Evolutionary conservation across 2,329 filamentous ascomycete genomes (phyloP).

Genomic region (Parastagonospora nodorum): DNA sequence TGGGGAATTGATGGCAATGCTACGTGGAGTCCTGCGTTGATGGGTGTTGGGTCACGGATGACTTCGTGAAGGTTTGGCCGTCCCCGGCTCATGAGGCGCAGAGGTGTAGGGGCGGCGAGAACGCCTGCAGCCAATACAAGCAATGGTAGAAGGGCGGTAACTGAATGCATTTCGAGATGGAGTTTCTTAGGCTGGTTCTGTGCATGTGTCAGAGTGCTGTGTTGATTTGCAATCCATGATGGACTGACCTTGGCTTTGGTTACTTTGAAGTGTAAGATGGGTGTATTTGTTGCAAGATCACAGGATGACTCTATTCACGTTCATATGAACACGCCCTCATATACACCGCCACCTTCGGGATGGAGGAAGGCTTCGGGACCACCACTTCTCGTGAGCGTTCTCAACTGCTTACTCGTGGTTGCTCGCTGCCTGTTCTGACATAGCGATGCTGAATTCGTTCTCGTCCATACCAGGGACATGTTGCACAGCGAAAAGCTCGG

Average conservation of each 20-base stretch:
- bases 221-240: not conserved
- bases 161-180: constrained; percentile 10
- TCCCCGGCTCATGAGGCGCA: constrained; percentile 5
- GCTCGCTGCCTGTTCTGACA: too few species aligned
- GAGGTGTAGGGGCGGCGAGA: constrained; percentile 11
- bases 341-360: too few species aligned
- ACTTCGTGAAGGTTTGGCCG: constrained; percentile 17
- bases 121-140: constrained; percentile 9
- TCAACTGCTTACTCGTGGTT: too few species aligned
- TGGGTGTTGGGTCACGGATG: constrained; percentile 24
- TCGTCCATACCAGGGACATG: too few species aligned
- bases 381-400: too few species aligned
- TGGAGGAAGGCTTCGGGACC: too few species aligned
- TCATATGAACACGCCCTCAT: too few species aligned
- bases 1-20: too few species aligned
- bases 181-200: not conserved
- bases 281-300: too few species aligned
- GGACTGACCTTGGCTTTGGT: not conserved
- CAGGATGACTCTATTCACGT: too few species aligned
- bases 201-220: not conserved
- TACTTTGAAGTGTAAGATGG: not conserved
- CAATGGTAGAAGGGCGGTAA: constrained; percentile 9
- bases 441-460: too few species aligned
- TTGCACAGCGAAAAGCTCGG: too few species aligned
- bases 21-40: constrained; percentile 2